These are phyloP conservation scores for Pistacia atlantica DNA, from an alignment of 345 rosid species.

Conservation along the genomic window DNA sequence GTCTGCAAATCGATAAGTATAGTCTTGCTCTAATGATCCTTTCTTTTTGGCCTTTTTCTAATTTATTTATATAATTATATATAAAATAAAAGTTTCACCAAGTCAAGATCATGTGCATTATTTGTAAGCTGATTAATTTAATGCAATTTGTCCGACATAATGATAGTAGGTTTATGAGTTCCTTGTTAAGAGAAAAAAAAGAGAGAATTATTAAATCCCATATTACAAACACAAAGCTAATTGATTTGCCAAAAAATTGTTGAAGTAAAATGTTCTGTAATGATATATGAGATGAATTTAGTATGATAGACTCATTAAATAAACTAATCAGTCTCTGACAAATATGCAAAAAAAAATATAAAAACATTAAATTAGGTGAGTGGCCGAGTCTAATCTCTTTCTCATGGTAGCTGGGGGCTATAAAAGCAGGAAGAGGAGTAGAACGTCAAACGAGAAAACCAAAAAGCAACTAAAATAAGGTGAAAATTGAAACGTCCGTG, in stretches of 20 bases:
- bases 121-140: not conserved
- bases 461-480: slow-evolving; percentile 14
- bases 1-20: too few relatives aligned
- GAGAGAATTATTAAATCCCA: too few relatives aligned
- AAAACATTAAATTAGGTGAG: not conserved
- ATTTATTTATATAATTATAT: too few relatives aligned
- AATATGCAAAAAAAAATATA: not conserved
- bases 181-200: too few relatives aligned
- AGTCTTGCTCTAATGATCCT: too few relatives aligned
- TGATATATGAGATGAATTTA: not conserved
- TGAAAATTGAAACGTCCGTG: slow-evolving; percentile 29
- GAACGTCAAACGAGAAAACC: slow-evolving; percentile 15
- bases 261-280: not conserved
- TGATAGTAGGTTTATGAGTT: not conserved
- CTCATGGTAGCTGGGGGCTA: not conserved
- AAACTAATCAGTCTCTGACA: too few relatives aligned
- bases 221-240: not conserved
- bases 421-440: slow-evolving; percentile 8
- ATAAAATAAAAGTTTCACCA: not conserved
- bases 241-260: not conserved
- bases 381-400: not conserved
- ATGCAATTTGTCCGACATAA: not conserved
- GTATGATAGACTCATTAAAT: not conserved
- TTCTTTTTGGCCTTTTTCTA: too few relatives aligned
- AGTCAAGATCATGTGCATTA: not conserved